Percentiles rank a stretch among this genome's conserved stretches.
phyloP scores from a whole-genome alignment of 768 basidiomycete genomes.

The Leccinum aurantiacum region DNA sequence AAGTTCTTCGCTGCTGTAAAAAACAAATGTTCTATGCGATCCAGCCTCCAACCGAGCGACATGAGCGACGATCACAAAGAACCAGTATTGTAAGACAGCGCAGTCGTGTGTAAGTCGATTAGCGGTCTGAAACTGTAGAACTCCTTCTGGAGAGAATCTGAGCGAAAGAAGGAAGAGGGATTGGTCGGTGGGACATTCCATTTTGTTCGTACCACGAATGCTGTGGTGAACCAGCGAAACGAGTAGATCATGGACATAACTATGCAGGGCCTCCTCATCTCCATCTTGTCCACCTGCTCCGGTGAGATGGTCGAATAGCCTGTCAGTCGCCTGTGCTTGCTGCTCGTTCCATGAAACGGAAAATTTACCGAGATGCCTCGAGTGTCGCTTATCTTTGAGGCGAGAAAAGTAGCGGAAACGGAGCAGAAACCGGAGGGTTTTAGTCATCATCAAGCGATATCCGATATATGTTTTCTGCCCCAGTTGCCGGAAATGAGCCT shows the following conservation, averaged over 20 bases:
- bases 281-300: not conserved
- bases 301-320: not conserved
- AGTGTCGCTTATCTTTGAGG: not conserved
- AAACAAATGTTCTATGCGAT: not conserved
- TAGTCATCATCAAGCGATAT: not conserved
- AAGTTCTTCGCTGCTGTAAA: not conserved
- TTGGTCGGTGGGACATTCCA: constrained; percentile 4
- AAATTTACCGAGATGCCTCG: not conserved
- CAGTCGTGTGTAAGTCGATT: not conserved
- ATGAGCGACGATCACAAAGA: not conserved
- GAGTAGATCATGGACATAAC: not conserved
- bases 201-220: not conserved
- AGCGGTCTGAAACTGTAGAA: not conserved
- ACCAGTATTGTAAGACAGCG: not conserved
- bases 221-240: not conserved
- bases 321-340: not conserved
- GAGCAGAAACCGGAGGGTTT: not conserved
- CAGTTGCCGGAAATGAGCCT: not conserved
- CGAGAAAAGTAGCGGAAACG: not conserved
- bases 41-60: not conserved
- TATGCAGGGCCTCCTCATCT: not conserved
- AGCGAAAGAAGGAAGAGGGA: not conserved
- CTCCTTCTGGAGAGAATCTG: not conserved
- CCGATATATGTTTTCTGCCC: not conserved
- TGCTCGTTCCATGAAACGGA: not conserved